phyloP scores from a whole-genome alignment of 1,139 yeast species.

The Candida sanyaensis region DNA sequence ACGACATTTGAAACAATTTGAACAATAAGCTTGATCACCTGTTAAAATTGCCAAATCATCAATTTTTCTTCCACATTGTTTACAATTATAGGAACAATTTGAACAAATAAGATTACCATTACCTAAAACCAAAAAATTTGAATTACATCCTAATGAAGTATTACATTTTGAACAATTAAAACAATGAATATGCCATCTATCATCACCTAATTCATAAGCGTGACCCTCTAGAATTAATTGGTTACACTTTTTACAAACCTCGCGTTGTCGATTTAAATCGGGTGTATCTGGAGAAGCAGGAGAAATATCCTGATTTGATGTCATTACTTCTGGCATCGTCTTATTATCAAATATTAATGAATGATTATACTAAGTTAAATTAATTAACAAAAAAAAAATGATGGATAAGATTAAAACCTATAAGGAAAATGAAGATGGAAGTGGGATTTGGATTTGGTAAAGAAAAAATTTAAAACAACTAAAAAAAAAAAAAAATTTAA shows the following conservation, averaged over 20 bases:
- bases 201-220: slow-evolving; percentile 84
- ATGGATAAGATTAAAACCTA: too few relatives aligned
- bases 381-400: too few relatives aligned
- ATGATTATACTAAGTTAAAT: too few relatives aligned
- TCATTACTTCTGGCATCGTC: slow-evolving; percentile 5
- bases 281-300: not conserved
- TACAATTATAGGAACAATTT: slow-evolving; percentile 87
- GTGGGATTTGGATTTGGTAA: too few relatives aligned
- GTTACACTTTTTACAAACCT: slow-evolving; percentile 45
- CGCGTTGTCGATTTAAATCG: slow-evolving; percentile 15
- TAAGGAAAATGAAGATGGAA: too few relatives aligned
- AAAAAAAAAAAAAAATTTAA: too few relatives aligned
- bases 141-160: slow-evolving; percentile 76
- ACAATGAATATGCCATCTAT: slow-evolving; percentile 94
- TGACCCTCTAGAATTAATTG: slow-evolving; percentile 67
- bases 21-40: slow-evolving; percentile 93
- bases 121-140: slow-evolving; percentile 87
- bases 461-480: too few relatives aligned
- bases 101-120: slow-evolving; percentile 91
- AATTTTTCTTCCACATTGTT: slow-evolving; percentile 84
- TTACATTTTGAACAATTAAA: slow-evolving; percentile 87
- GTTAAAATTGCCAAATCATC: slow-evolving; percentile 96
- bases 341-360: too few relatives aligned
- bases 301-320: not conserved
- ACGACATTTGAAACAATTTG: slow-evolving; percentile 87